phyloP scores from a whole-genome alignment of 2,329 filamentous ascomycete species.

The Colletotrichum sp. region DNA sequence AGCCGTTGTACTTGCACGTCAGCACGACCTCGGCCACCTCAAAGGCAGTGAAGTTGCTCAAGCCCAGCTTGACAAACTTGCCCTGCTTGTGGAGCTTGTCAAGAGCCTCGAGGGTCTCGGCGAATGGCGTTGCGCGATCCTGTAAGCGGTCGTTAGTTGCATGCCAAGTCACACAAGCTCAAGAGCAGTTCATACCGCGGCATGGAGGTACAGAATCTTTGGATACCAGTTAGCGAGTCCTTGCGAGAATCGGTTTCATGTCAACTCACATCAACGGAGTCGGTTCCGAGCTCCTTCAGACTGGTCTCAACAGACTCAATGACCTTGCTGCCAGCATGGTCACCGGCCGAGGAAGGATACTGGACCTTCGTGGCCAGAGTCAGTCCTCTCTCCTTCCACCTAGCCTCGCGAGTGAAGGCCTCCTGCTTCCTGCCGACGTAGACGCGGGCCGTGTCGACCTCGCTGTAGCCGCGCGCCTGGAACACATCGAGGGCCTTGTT shows the following conservation, averaged over 20 bases:
- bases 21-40: conserved; percentile 87
- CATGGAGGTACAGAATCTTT: conserved; percentile 77
- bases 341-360: conserved; percentile 66
- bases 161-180: neutral
- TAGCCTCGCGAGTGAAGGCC: conserved; percentile 74
- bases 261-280: conserved; percentile 69
- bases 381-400: conserved; percentile 81
- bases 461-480: conserved; percentile 80
- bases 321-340: conserved; percentile 69
- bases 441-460: conserved; percentile 81
- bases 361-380: conserved; percentile 77
- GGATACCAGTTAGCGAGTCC: neutral
- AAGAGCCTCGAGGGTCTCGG: conserved; percentile 78
- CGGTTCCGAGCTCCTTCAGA: conserved; percentile 73
- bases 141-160: neutral
- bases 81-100: conserved; percentile 85
- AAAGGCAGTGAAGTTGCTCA: conserved; percentile 86
- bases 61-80: conserved; percentile 80
- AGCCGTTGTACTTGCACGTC: conserved; percentile 78
- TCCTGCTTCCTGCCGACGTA: conserved; percentile 80
- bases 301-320: conserved; percentile 69
- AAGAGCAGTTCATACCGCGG: conserved; percentile 46
- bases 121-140: conserved; percentile 73
- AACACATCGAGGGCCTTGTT: conserved; percentile 76
- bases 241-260: neutral